Evolutionary conservation across 192 early-diverging fungal genomes (phyloP).

Genomic region (Podila minutissima): DNA sequence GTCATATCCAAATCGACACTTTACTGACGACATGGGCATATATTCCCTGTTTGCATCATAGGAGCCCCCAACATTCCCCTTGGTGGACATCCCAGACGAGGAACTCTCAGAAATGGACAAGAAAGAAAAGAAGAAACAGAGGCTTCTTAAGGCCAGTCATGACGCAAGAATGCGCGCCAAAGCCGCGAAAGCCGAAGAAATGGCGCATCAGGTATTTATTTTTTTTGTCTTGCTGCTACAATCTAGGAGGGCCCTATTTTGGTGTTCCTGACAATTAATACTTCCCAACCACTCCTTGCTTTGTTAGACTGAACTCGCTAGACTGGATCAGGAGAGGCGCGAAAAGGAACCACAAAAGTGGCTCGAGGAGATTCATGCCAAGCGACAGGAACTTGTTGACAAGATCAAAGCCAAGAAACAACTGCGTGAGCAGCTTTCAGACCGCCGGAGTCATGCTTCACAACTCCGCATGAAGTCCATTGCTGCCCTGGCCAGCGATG

Average conservation of each 20-base stretch:
- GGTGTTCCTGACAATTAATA: background rate
- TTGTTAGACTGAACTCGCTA: conserved; percentile 66
- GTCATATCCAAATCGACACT: background rate
- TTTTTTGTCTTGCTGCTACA: background rate
- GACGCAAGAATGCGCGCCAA: conserved; percentile 81
- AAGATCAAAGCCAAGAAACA: conserved; percentile 76
- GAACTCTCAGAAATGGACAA: conserved; percentile 79
- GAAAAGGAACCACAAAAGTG: conserved; percentile 74
- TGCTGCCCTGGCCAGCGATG: conserved; percentile 80
- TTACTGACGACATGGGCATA: background rate
- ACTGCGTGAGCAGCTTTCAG: conserved; percentile 80
- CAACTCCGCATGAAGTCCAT: conserved; percentile 88
- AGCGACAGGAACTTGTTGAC: conserved; percentile 65
- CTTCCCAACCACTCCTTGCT: background rate
- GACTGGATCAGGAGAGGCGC: conserved; percentile 78
- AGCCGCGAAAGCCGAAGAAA: conserved; percentile 78
- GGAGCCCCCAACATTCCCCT: conserved; percentile 76
- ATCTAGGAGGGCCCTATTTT: no score
- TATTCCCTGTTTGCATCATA: conserved; percentile 5
- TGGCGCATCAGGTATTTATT: conserved; percentile 60
- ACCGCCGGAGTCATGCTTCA: conserved; percentile 88
- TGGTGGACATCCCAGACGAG: conserved; percentile 83
- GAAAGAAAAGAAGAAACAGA: conserved; percentile 88
- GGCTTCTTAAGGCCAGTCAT: conserved; percentile 77
- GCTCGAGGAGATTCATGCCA: conserved; percentile 73